Conservation (phyloP, 176 grass and related monocot genomes). For the Ampelocalamus luodianensis region DNA sequence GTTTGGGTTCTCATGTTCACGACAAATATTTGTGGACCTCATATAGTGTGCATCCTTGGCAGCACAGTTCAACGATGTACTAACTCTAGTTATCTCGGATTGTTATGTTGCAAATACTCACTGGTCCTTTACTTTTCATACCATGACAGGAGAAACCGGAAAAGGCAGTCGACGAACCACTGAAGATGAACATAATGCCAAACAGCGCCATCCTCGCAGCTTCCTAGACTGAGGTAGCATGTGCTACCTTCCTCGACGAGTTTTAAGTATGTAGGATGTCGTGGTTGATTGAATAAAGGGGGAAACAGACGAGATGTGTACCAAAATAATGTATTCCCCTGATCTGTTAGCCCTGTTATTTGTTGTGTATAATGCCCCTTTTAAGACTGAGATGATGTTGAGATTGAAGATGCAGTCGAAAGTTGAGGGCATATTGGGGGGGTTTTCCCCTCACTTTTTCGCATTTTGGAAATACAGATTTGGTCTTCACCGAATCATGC, state of each 20-base stretch:
- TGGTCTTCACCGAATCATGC: too few relatives aligned
- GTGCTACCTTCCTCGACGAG: neutral
- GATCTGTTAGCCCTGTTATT: neutral
- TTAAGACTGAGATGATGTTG: neutral
- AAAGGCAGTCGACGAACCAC: conserved; percentile 9
- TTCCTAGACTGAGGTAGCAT: neutral
- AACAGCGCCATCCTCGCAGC: conserved; percentile 43
- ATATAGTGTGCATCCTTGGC: neutral
- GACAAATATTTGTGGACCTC: neutral
- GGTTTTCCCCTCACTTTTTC: too few relatives aligned
- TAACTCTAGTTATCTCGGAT: neutral
- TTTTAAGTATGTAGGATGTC: neutral
- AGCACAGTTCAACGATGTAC: neutral
- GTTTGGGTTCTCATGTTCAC: neutral
- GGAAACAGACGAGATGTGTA: conserved; percentile 6
- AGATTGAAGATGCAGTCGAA: neutral
- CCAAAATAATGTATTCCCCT: neutral
- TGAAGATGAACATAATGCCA: conserved; percentile 45
- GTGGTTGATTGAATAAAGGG: conserved; percentile 42
- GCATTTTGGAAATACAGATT: too few relatives aligned
- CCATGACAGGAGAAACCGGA: conserved; percentile 42
- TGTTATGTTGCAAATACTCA: neutral
- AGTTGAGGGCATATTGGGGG: too few relatives aligned
- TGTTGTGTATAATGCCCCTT: neutral
- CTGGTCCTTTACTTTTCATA: neutral